phyloP scores from a whole-genome alignment of 306 rosid genomes.

The Vigna angularis region DNA sequence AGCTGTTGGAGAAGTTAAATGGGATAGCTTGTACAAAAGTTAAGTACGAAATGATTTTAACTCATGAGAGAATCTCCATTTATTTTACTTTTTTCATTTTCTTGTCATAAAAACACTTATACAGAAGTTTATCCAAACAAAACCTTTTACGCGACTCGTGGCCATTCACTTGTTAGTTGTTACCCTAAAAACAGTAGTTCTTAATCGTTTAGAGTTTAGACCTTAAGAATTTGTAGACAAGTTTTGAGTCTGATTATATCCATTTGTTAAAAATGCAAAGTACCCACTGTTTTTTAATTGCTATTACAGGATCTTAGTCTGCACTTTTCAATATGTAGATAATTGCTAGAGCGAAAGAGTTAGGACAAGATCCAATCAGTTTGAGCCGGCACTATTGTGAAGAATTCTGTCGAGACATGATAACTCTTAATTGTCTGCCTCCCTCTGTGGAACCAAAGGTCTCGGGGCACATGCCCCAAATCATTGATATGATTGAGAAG shows the following conservation, averaged over 20 bases:
- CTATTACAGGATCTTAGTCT: constrained; percentile 95
- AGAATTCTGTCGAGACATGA: constrained; percentile 85
- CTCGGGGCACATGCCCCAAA: constrained; percentile 91
- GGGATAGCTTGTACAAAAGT: background rate
- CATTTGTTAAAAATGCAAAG: constrained; percentile 43
- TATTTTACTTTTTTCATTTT: background rate
- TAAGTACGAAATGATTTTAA: background rate
- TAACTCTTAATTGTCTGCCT: constrained; percentile 71
- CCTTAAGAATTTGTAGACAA: background rate
- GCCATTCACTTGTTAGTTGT: constrained; percentile 7
- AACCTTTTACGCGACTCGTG: background rate
- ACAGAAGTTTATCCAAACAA: background rate
- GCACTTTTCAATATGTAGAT: constrained; percentile 97
- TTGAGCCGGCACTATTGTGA: constrained; percentile 82
- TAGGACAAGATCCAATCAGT: constrained; percentile 88
- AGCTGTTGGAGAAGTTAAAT: background rate
- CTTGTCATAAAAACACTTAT: background rate
- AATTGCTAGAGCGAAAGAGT: constrained; percentile 83
- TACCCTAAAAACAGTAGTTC: constrained; percentile 19
- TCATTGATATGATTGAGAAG: constrained; percentile 86
- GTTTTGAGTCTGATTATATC: constrained; percentile 30
- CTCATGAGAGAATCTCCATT: background rate
- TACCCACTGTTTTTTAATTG: constrained; percentile 73
- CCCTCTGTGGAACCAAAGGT: constrained; percentile 94
- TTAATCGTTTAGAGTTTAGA: constrained; percentile 23